phyloP scores from a whole-genome alignment of 2,329 filamentous ascomycete genomes.

The Calonectria hongkongensis region DNA sequence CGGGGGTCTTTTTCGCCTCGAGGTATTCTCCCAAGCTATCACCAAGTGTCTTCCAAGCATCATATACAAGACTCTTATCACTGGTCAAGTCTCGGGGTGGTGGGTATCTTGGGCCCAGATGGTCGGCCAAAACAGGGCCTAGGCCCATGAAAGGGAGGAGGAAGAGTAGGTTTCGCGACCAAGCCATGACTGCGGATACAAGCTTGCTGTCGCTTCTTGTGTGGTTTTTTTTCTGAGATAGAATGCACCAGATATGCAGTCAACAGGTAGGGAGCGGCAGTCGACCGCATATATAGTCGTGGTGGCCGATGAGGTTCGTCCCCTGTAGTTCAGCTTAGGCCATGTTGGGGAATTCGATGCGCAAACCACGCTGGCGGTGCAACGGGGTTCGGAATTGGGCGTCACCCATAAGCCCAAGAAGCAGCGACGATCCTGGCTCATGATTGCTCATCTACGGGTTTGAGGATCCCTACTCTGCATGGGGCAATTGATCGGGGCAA shows the following conservation, averaged over 20 bases:
- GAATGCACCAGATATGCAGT: not conserved
- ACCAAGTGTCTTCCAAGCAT: constrained; percentile 28
- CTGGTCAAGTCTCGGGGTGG: constrained; percentile 35
- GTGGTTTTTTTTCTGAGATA: not conserved
- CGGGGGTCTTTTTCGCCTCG: not conserved
- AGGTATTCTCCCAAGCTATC: constrained; percentile 1
- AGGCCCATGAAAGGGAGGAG: constrained; percentile 4
- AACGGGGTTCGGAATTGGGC: constrained; percentile 15
- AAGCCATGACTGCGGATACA: not conserved
- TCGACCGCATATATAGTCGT: constrained; percentile 4
- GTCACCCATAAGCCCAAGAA: not conserved
- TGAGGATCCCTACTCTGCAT: not conserved
- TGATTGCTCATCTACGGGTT: not conserved
- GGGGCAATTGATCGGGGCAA: not conserved
- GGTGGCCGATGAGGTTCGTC: not conserved
- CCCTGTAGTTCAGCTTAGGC: not conserved
- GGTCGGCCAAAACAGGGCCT: constrained; percentile 12
- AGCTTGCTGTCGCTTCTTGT: too few species aligned
- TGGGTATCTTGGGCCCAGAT: constrained; percentile 39
- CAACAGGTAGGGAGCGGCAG: not conserved
- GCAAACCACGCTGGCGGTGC: not conserved
- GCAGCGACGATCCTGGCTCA: not conserved
- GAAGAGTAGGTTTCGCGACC: not conserved
- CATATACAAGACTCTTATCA: constrained; percentile 30
- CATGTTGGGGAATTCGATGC: not conserved